Evolutionary conservation across 108 stramenopile genomes (phyloP), one percentile per base, ranked within the genome.

Genomic region (Pseudonitzschia multistriata): DNA sequence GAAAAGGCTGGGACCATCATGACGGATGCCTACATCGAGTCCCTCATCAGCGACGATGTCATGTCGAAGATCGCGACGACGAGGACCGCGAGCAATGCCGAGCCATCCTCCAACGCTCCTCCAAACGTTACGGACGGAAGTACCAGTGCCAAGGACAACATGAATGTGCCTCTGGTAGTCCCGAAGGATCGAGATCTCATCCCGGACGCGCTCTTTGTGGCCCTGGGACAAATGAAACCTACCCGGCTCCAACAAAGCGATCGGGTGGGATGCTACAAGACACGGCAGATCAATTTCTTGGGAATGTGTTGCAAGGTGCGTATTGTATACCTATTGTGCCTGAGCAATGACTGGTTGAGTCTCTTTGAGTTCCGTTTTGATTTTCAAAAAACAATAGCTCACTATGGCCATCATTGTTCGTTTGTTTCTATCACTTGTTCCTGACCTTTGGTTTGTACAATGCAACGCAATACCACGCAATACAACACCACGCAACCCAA

Each of bases 181-280:
- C 53, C 68, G 22, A 69, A 85, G 65, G 90, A 91, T 62, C 71
- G 72, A 34, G 84, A 87, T 34, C 76, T 88, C 8, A 85, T 91
- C 15, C 87, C 86, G 35, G 90, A 86, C 49, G 68, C 84, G 30
- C 72, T 91, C 53, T 88, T 88, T 68, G 69, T 88, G n/a, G 82
- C 87, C 25, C 77, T 91, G 69, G 87, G 87, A 17, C 90, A 91
- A 66, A 74, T 90, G 76, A 77, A 73, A 35, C 78, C 83, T 3
- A 85, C 84, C 56, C 59, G 68, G 35, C 57, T 90, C 13, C 66
- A 69, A 17, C 67, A 78, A 19, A 73, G 71, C 17, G 89, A 90
- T 67, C 80, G 86, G 31, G 83, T 90, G 3, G 89, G 89, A 2
- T 81, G 81, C 73, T 90, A 90, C 78, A 88, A 88, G 72, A 62